Base-by-base conservation (phyloP, 805 yeast species). In the Yamadazyma tumulicola region DNA sequence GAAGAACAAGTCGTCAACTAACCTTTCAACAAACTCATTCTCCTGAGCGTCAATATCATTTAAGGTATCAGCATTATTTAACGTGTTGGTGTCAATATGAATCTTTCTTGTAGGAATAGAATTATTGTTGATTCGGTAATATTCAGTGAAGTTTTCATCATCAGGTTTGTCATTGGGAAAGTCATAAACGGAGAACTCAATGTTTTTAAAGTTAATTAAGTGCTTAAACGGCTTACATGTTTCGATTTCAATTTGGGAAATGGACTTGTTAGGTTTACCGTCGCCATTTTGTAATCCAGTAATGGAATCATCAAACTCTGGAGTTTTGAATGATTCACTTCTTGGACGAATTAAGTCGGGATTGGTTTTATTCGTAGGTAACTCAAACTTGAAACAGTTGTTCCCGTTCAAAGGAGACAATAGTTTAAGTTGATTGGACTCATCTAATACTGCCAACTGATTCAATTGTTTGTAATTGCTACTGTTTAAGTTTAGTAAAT, bases 181-280 rank as follows among this genome's bases (percentile, higher is more conserved):
- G 15, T 49, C 52, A 45, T 52, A 65, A 8, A 55, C 51, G 19
- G 61, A 52, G 40, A 64, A 55, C 30, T 48, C 48, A 16, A 62
- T 49, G 33, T 59, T 58, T 28, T 49, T 46, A 41, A 52, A 53
- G 32, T 54, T 56, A 19, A 62, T 49, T 25, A 64, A 39, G 31
- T 57, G 55, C 31, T 56, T 46, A 36, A 55, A 63, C 4, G 71
- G 70, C 15, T 51, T 53, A 41, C 79, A 69, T 0, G 81, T 74
- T 43, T 77, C 81, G 35, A 78, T 69, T 48, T 77, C 82, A 20
- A 76, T 69, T 38, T 73, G 72, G 0, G 76, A 67, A 19, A 75
- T 50, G 5, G 34, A 20, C 15, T 29, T 36, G 20, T 20, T 19
- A 16, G 19, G 26, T 4, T 26, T 26, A 19, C 6, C 4, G n/a